phyloP scores from a whole-genome alignment of 2,329 filamentous ascomycete species.

The Scytalidium sp. region DNA sequence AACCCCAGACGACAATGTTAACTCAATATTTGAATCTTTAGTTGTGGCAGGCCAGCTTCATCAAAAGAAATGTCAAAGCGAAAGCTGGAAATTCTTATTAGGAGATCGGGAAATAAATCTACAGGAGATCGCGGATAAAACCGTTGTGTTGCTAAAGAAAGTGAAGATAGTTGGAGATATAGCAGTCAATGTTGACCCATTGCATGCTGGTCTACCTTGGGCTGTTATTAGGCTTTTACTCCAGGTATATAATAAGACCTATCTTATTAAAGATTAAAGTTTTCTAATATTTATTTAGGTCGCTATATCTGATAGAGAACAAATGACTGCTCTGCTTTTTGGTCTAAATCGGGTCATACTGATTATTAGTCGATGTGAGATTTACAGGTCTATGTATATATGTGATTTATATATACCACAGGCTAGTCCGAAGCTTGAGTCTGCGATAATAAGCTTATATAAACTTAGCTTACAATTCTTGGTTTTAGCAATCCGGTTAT shows the following conservation, averaged over 20 bases:
- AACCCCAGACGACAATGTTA: background rate
- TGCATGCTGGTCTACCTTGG: background rate
- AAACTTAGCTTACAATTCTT: constrained; percentile 13
- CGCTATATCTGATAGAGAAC: constrained; percentile 7
- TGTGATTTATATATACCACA: background rate
- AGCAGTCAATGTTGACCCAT: background rate
- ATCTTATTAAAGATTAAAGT: background rate
- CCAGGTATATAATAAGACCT: background rate
- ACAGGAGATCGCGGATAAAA: background rate
- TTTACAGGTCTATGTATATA: constrained; percentile 19
- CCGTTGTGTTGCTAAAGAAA: background rate
- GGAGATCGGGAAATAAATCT: background rate
- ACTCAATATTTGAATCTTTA: background rate
- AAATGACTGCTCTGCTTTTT: constrained; percentile 14
- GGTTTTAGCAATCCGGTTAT: background rate
- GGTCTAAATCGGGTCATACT: constrained; percentile 13
- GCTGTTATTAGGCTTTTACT: background rate
- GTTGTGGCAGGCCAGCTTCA: background rate
- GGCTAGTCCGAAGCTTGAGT: constrained; percentile 6
- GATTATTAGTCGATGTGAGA: constrained; percentile 15
- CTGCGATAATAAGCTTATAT: constrained; percentile 16
- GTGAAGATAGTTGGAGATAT: background rate
- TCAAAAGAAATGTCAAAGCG: background rate
- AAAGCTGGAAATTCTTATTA: background rate
- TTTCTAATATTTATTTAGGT: constrained; percentile 1